Evolutionary conservation across 23 red algal species (phyloP).

Genomic region (Pyropia haitanensis): DNA sequence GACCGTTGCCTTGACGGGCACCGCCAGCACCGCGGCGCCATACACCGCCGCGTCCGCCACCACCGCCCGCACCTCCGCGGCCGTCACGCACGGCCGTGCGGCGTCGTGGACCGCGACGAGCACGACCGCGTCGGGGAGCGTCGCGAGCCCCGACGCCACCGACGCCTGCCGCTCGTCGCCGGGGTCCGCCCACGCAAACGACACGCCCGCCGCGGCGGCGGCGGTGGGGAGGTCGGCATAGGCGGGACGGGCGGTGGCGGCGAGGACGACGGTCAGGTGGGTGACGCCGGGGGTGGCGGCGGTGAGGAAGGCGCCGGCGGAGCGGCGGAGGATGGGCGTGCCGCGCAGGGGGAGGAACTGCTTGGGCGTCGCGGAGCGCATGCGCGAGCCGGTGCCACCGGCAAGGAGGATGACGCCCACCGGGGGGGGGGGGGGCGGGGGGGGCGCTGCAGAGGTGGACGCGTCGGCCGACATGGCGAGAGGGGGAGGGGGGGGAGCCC

Average conservation of each 20-base stretch:
- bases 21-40: conserved; percentile 88
- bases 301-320: conserved; percentile 49
- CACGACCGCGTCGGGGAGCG: conserved; percentile 5
- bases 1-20: conserved; percentile 91
- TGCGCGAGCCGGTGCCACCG: conserved; percentile 81
- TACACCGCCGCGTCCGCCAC: conserved; percentile 66
- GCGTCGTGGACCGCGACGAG: conserved; percentile 91
- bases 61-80: conserved; percentile 38
- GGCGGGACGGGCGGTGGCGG: conserved; percentile 16
- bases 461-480: no score
- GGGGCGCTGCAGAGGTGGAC: neutral
- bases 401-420: conserved; percentile 83
- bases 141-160: conserved; percentile 55
- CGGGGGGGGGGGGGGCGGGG: conserved; percentile 2
- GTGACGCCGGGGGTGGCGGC: conserved; percentile 46
- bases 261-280: conserved; percentile 72
- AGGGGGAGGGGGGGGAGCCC: no score
- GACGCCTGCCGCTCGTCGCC: conserved; percentile 96
- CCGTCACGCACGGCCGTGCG: conserved; percentile 72
- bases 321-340: conserved; percentile 60
- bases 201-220: conserved; percentile 4
- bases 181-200: conserved; percentile 64
- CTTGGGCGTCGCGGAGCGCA: conserved; percentile 83
- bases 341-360: conserved; percentile 82
- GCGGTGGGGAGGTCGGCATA: conserved; percentile 4